phyloP scores from a whole-genome alignment of 2,329 filamentous ascomycete species.

The Macrophomina tecta region DNA sequence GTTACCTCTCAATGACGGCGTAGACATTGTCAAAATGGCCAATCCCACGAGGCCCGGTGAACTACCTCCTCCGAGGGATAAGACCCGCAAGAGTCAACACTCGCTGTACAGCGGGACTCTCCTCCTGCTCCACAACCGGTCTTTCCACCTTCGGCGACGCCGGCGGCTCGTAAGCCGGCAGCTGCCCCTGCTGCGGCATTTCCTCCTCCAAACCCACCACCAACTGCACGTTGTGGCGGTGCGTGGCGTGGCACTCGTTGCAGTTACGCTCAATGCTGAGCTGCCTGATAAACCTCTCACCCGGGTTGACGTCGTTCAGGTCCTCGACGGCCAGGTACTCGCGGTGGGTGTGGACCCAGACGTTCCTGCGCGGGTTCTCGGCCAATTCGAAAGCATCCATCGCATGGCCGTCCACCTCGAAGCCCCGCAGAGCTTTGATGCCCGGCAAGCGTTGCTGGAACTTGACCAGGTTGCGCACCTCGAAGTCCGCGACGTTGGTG shows the following conservation, averaged over 20 bases:
- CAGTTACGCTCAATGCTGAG: neutral
- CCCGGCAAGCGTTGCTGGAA: neutral
- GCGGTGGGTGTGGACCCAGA: neutral
- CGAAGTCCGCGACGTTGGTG: neutral
- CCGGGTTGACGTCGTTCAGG: neutral
- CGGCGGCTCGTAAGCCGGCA: neutral
- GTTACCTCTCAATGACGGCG: too few species aligned
- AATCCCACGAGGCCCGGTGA: too few species aligned
- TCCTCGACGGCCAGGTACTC: slow-evolving; percentile 13
- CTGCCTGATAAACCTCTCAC: neutral
- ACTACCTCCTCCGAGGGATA: too few species aligned
- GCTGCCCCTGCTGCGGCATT: neutral
- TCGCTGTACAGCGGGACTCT: too few species aligned
- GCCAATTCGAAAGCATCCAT: neutral
- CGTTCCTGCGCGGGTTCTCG: neutral
- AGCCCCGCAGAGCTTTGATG: neutral
- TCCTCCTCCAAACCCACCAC: neutral
- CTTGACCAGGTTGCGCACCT: neutral
- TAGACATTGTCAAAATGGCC: too few species aligned
- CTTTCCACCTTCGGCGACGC: neutral
- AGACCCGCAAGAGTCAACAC: too few species aligned
- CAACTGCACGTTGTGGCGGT: slow-evolving; percentile 2
- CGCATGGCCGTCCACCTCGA: neutral
- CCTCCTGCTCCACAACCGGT: too few species aligned
- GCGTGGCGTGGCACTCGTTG: neutral